phyloP scores from a whole-genome alignment of 2,329 filamentous ascomycete genomes.

The Fusarium cicatricum region DNA sequence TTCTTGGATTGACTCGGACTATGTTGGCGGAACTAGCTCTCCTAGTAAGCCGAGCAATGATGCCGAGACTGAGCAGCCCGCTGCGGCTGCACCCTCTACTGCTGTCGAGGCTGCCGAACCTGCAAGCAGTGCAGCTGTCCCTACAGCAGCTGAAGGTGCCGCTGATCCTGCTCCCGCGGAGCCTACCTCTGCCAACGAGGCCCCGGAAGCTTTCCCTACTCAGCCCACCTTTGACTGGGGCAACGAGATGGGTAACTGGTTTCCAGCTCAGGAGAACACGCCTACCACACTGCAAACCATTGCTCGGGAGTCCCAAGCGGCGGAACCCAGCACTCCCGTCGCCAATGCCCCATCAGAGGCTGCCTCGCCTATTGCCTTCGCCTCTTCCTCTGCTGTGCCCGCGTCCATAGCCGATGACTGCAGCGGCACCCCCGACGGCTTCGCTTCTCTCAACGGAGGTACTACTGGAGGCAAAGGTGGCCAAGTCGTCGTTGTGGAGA shows the following conservation, averaged over 20 bases:
- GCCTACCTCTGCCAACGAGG: too few species aligned
- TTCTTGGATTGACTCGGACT: constrained; percentile 23
- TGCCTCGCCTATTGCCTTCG: background rate
- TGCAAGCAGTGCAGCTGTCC: too few species aligned
- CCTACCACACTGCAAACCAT: constrained; percentile 11
- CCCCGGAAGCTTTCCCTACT: too few species aligned
- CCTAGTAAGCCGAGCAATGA: background rate
- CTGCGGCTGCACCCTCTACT: background rate
- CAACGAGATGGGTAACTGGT: too few species aligned
- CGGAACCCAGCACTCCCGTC: background rate
- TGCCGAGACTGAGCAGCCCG: background rate
- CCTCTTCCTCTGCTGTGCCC: background rate
- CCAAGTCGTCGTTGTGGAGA: constrained; percentile 28
- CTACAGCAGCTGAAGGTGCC: too few species aligned
- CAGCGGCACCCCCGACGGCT: constrained; percentile 30
- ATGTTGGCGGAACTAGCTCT: constrained; percentile 3
- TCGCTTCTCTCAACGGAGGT: constrained; percentile 39
- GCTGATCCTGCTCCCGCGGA: too few species aligned
- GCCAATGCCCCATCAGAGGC: background rate
- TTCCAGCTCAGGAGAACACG: too few species aligned
- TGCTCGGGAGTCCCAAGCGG: too few species aligned
- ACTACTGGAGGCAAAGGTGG: constrained; percentile 37
- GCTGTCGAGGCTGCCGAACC: too few species aligned
- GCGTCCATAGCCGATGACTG: constrained; percentile 17
- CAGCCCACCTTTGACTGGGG: too few species aligned